These are phyloP conservation scores for Apiospora phragmitis DNA, from an alignment of 2,329 filamentous ascomycete genomes.

Conservation along the genomic window DNA sequence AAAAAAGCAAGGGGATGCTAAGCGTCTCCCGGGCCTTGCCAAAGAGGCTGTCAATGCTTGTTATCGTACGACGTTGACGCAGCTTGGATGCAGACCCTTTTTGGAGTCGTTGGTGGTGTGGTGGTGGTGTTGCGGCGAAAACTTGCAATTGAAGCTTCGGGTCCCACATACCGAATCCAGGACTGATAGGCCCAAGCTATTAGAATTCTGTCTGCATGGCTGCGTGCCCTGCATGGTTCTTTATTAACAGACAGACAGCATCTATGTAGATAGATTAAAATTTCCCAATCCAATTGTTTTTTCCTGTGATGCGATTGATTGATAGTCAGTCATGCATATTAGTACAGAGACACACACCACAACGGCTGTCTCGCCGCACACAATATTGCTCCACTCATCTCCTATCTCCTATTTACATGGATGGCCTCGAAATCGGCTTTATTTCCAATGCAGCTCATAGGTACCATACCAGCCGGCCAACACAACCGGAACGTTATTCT, in stretches of 20 bases:
- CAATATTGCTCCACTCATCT: background rate
- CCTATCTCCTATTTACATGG: background rate
- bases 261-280: background rate
- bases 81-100: background rate
- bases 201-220: background rate
- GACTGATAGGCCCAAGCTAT: constrained; percentile 1
- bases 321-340: background rate
- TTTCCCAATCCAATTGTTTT: too few relatives aligned
- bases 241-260: background rate
- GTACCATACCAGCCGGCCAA: background rate
- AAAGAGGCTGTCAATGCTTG: background rate
- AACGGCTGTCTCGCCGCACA: background rate
- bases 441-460: background rate
- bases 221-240: background rate
- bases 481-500: background rate
- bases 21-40: background rate
- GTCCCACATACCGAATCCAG: background rate
- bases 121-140: constrained; percentile 1
- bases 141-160: background rate
- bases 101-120: background rate
- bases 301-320: background rate
- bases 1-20: background rate
- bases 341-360: too few relatives aligned
- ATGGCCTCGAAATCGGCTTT: background rate
- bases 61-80: background rate